A percentile compares a stretch with the other conserved stretches of the same genome.
Conservation (phyloP, 1,284 basidiomycete genomes). For the Pseudozyma hubeiensis region DNA sequence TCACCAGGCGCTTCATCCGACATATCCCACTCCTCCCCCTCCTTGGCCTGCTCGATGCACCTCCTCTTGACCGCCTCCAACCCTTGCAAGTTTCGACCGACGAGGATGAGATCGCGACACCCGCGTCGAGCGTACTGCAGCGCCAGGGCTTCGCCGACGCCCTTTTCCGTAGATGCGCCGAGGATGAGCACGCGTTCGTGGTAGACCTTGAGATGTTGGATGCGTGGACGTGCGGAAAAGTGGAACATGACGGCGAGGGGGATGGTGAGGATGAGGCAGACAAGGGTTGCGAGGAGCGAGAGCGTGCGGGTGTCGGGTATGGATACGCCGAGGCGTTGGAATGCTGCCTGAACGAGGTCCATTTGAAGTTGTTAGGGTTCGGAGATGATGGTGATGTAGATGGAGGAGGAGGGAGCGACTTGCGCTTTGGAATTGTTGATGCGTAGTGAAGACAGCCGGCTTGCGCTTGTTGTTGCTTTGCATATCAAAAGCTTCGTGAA, state of each 20-base stretch:
- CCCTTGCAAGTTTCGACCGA: slow-evolving; percentile 76
- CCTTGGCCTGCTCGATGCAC: slow-evolving; percentile 70
- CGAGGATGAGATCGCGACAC: slow-evolving; percentile 78
- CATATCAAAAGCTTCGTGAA: neutral
- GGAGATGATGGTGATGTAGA: too few species aligned
- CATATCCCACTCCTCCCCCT: slow-evolving; percentile 57
- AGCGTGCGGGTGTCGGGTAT: slow-evolving; percentile 35
- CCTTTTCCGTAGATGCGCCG: slow-evolving; percentile 78
- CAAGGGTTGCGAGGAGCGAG: slow-evolving; percentile 30
- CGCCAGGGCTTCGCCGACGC: slow-evolving; percentile 82
- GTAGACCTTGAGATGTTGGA: slow-evolving; percentile 63
- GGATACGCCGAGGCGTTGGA: slow-evolving; percentile 24
- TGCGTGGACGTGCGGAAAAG: slow-evolving; percentile 28
- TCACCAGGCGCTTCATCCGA: slow-evolving; percentile 53
- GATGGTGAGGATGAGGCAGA: slow-evolving; percentile 29
- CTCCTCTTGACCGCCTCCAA: slow-evolving; percentile 76
- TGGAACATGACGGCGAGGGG: slow-evolving; percentile 34
- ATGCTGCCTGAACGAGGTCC: slow-evolving; percentile 33
- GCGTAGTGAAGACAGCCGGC: neutral
- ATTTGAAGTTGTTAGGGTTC: slow-evolving; percentile 11
- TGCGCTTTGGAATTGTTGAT: neutral
- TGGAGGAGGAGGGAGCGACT: neutral
- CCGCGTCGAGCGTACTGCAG: slow-evolving; percentile 79
- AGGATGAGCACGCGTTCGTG: slow-evolving; percentile 81
- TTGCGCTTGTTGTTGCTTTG: neutral